phyloP scores from a whole-genome alignment of 225 moss, liverwort and hornwort species.

The Bryoerythrophyllum caledonicum region DNA sequence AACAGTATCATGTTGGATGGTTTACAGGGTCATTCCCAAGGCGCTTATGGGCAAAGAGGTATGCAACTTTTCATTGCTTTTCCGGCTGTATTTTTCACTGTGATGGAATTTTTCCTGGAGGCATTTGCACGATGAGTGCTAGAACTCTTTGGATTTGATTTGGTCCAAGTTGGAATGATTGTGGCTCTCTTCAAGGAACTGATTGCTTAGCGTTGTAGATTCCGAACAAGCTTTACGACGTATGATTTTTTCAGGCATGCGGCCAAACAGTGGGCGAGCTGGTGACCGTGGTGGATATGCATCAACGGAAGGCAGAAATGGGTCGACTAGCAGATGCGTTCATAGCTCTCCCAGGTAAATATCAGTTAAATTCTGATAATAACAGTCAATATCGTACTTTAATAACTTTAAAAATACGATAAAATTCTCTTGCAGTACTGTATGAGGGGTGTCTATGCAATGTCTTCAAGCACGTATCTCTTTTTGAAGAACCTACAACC shows the following conservation, averaged over 20 bases:
- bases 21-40: slow-evolving; percentile 67
- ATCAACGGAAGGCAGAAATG: slow-evolving; percentile 85
- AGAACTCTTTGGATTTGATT: neutral
- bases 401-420: no score
- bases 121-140: neutral
- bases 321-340: slow-evolving; percentile 75
- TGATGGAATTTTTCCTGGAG: neutral
- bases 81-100: neutral
- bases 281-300: slow-evolving; percentile 66
- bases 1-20: neutral
- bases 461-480: no score
- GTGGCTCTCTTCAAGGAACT: neutral
- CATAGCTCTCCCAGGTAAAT: slow-evolving; percentile 70
- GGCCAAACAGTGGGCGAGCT: slow-evolving; percentile 69
- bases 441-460: no score
- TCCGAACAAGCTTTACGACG: neutral
- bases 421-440: no score
- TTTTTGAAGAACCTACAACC: no score
- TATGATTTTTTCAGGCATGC: slow-evolving; percentile 38
- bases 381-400: no score
- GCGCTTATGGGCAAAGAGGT: slow-evolving; percentile 76
- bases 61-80: neutral
- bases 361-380: neutral
- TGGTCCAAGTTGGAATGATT: neutral
- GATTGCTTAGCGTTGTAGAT: neutral